Evolutionary conservation across 1,139 yeast species (phyloP).

Genomic region (Protomyces pachydermus): DNA sequence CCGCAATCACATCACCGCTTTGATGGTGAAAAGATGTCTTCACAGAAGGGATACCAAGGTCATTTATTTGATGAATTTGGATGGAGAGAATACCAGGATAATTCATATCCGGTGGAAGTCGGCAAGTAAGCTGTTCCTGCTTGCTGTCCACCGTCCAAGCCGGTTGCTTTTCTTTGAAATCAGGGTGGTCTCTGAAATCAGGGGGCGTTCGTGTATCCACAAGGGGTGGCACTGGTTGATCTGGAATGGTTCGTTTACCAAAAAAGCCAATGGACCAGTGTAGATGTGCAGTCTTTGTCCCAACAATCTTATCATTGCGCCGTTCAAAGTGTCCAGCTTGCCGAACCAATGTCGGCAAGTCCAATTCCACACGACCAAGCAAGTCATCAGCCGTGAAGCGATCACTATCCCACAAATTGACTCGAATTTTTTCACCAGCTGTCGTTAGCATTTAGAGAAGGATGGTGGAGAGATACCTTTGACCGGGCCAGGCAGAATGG

Average conservation of each 20-base stretch:
- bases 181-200: constrained; percentile 20
- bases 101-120: constrained; percentile 20
- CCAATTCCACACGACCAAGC: constrained; percentile 27
- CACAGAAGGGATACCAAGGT: constrained; percentile 15
- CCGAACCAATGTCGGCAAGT: constrained; percentile 13
- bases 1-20: constrained; percentile 12
- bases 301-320: constrained; percentile 24
- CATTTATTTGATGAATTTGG: constrained; percentile 26
- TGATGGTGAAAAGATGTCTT: neutral
- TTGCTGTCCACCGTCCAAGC: constrained; percentile 20
- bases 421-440: constrained; percentile 26
- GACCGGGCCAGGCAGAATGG: constrained; percentile 23
- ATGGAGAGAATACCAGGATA: constrained; percentile 26
- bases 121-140: constrained; percentile 17
- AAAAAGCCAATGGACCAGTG: constrained; percentile 27
- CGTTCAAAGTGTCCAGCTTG: constrained; percentile 18
- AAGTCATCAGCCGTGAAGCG: constrained; percentile 27
- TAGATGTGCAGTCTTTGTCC: constrained; percentile 9
- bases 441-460: neutral
- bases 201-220: constrained; percentile 18
- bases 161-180: constrained; percentile 12
- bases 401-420: constrained; percentile 29
- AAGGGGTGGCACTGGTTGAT: constrained; percentile 10
- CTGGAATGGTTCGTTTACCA: constrained; percentile 5
- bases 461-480: neutral